These are phyloP conservation scores for Salix viminalis DNA, from an alignment of 345 rosid genomes.

Conservation along the genomic window DNA sequence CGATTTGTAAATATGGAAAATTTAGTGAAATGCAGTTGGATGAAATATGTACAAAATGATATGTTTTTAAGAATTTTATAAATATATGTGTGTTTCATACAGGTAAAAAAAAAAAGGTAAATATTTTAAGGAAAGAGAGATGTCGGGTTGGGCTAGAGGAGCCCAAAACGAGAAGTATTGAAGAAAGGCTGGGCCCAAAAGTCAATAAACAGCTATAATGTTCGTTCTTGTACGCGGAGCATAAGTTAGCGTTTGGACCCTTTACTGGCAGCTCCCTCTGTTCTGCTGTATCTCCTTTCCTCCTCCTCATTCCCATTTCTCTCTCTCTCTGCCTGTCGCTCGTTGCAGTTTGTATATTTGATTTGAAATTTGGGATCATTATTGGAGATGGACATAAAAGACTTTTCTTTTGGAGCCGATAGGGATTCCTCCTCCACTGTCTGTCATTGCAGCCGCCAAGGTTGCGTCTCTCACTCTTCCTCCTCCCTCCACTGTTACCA, in stretches of 20 bases:
- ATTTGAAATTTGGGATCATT: too few species aligned
- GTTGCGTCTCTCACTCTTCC: conserved; percentile 38
- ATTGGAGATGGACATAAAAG: conserved; percentile 38
- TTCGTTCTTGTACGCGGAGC: neutral
- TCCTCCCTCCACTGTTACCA: conserved; percentile 13
- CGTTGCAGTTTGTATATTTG: too few species aligned
- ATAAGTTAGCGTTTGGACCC: neutral
- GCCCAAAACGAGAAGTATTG: neutral
- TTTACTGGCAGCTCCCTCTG: too few species aligned
- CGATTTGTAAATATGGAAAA: neutral
- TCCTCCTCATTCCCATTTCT: too few species aligned
- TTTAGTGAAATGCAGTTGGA: neutral
- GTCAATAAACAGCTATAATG: neutral
- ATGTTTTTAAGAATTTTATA: too few species aligned
- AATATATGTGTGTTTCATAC: too few species aligned
- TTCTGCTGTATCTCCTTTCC: too few species aligned
- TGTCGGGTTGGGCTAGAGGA: neutral
- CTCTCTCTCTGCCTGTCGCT: too few species aligned
- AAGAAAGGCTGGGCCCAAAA: neutral
- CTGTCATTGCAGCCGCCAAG: conserved; percentile 57
- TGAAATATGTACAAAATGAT: neutral
- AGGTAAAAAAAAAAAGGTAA: too few species aligned
- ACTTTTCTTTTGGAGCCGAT: conserved; percentile 47
- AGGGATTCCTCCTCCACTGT: conserved; percentile 43
- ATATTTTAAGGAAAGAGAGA: neutral